Evolutionary conservation across 23 red algal species (phyloP), one percentile per base, ranked within the genome.

Genomic region (Gracilaria gracilis): DNA sequence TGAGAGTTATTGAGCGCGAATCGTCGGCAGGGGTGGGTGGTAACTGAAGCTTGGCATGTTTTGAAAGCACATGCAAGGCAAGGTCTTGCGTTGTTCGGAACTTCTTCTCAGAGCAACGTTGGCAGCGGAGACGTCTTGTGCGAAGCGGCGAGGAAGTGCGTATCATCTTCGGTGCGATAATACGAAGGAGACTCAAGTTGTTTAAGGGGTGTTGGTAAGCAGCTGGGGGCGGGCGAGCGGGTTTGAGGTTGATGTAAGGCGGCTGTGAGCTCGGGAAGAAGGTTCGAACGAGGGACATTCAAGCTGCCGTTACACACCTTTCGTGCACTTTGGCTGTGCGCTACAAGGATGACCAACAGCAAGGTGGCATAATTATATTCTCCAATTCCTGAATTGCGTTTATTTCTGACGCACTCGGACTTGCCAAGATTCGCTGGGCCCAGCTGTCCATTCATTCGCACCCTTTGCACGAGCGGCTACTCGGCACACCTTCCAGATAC

Each of bases 1-100:
- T 85, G 20, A 85, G 61, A 0, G 81, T 85, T 65, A 85, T 69
- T 47, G 81, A 85, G 17, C 81, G 81, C 3, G 81, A 38, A 55
- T 85, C 81, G 28, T 85, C 81, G 44, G 81, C 39, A 51, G 72
- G 72, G 50, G 72, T 50, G 72, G 72, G 1, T 5, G 72, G 72
- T 49, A 77, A 34, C 25, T 77, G 38, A 51, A 77, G 72, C 23
- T n/a, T 77, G 8, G 72, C 72, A 77, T 77, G 72, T 77, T 77
- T 77, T 50, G 72, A 77, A 31, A 77, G 72, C 42, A 77, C 72
- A 16, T 77, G 72, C 8, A 77, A 20, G 12, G 72, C 72, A 20
- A 77, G 72, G 72, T 77, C 72, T 51, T 77, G 72, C 39, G 40
- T 77, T 77, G 72, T 77, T 7, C 72, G 72, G 32, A 77, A 77